These are phyloP conservation scores for Lentinula novae-zelandiae DNA, from an alignment of 1,284 basidiomycete genomes.

Conservation along the genomic window DNA sequence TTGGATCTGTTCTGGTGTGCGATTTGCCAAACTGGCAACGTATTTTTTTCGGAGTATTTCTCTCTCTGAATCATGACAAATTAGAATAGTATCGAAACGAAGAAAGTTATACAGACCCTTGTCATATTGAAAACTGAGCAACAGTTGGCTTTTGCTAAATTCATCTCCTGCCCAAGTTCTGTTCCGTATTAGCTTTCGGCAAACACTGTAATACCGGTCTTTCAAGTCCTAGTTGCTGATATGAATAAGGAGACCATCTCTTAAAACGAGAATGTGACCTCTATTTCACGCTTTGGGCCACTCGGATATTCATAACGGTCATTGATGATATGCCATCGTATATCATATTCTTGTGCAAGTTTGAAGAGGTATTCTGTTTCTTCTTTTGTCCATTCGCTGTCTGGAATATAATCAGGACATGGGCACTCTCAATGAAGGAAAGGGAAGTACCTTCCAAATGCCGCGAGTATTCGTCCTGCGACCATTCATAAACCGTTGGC, in stretches of 20 bases:
- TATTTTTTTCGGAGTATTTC: slow-evolving; percentile 91
- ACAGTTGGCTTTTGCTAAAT: slow-evolving; percentile 57
- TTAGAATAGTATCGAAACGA: neutral
- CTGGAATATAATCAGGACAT: slow-evolving; percentile 30
- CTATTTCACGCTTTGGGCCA: slow-evolving; percentile 56
- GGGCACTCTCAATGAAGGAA: neutral
- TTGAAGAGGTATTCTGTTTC: slow-evolving; percentile 94
- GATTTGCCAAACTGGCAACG: slow-evolving; percentile 78
- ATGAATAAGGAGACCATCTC: neutral
- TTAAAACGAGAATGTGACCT: slow-evolving; percentile 42
- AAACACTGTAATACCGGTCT: slow-evolving; percentile 91
- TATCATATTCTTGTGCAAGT: slow-evolving; percentile 80
- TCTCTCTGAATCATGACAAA: slow-evolving; percentile 51
- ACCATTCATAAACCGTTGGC: slow-evolving; percentile 75
- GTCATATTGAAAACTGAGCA: slow-evolving; percentile 80
- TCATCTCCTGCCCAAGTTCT: slow-evolving; percentile 83
- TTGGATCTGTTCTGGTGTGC: slow-evolving; percentile 85
- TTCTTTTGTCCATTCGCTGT: slow-evolving; percentile 88
- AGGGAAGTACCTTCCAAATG: slow-evolving; percentile 63
- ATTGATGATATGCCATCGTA: slow-evolving; percentile 86
- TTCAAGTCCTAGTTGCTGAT: slow-evolving; percentile 79
- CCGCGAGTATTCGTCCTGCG: slow-evolving; percentile 87
- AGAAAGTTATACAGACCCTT: slow-evolving; percentile 51
- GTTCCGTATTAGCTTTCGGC: slow-evolving; percentile 82
- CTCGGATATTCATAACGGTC: slow-evolving; percentile 83